Evolutionary conservation across 1,139 yeast genomes (phyloP).

Genomic region (Magnusiomyces ingens): DNA sequence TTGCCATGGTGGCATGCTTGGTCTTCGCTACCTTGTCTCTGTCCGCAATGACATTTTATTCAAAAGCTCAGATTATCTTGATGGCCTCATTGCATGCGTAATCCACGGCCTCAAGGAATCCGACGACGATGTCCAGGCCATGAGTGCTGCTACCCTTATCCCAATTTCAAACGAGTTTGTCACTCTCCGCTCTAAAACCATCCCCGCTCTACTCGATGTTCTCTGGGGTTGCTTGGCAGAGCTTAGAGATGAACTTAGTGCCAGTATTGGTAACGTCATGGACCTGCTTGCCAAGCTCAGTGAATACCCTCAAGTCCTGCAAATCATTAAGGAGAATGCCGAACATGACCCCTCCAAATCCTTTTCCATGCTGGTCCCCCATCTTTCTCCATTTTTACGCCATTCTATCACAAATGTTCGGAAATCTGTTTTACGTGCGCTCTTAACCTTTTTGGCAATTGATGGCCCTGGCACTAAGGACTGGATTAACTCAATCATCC

Average conservation of each 20-base stretch:
- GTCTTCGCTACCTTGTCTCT: conserved; percentile 85
- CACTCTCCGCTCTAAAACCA: conserved; percentile 49
- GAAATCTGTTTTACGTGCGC: conserved; percentile 76
- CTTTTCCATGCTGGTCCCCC: conserved; percentile 76
- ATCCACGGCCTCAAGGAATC: conserved; percentile 75
- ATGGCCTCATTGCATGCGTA: conserved; percentile 75
- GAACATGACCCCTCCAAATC: conserved; percentile 43
- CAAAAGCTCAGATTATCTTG: conserved; percentile 44
- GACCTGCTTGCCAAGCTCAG: conserved; percentile 85
- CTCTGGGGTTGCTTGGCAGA: conserved; percentile 86
- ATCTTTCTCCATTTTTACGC: conserved; percentile 84
- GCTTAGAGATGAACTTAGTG: conserved; percentile 83
- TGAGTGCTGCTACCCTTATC: conserved; percentile 85
- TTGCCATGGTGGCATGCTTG: conserved; percentile 96
- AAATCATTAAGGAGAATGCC: conserved; percentile 53
- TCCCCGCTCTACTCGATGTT: conserved; percentile 61
- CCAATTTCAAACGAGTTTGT: conserved; percentile 89
- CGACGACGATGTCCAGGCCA: conserved; percentile 96
- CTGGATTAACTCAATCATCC: conserved; percentile 72
- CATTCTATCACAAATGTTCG: conserved; percentile 92
- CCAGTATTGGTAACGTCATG: conserved; percentile 95
- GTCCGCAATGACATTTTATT: conserved; percentile 75
- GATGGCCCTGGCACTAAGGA: conserved; percentile 52
- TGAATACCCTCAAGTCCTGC: conserved; percentile 70
- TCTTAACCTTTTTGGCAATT: conserved; percentile 66